Evolutionary conservation across 176 grass and related monocot species (phyloP), one percentile per base, ranked within the genome.

Genomic region (Rhipidocladum racemiflorum): DNA sequence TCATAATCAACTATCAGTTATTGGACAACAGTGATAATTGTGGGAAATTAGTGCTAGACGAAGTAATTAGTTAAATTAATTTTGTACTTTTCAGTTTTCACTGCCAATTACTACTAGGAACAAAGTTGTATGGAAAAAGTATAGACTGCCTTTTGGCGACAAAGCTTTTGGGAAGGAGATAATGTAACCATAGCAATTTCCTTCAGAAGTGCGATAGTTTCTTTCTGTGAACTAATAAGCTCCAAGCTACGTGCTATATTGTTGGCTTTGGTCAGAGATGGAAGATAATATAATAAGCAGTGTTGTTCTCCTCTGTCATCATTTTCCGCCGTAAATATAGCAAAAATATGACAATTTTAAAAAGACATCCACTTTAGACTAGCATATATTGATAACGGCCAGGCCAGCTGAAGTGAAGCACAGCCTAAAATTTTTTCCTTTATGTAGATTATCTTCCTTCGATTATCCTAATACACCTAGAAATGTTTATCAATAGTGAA

Each of bases 81-180:
- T 51, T 23, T 55, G 20, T 9, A 55, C 7, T 55, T 74, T 53
- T 57, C 20, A 55, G 20, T 55, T 74, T 65, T 43, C 18, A 51
- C 69, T 83, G 30, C 40, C 69, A 74, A 72, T 30, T 44, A 74
- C 43, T 74, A 61, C 57, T 36, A 53, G 17, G 48, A 54, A 36
- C 40, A 13, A 74, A 74, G 69, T 51, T 74, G 44, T n/a, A 5
- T 34, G 27, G 18, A 9, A 27, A 72, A 72, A 17, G 25, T 56
- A 63, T 4, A 60, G 7, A 24, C 68, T 60, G 4, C 17, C 35
- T 46, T 79, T 71, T 46, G 27, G 46, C 25, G 38, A 45, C 11
- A 60, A 1, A 82, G 32, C 28, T 46, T 49, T 60, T 60, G n/a
- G 24, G 29, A 72, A 61, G 36, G 35, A 70, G 39, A 69, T 39